Base-by-base conservation (phyloP, 2,329 filamentous ascomycete genomes). In the Tolypocladium amazonense region DNA sequence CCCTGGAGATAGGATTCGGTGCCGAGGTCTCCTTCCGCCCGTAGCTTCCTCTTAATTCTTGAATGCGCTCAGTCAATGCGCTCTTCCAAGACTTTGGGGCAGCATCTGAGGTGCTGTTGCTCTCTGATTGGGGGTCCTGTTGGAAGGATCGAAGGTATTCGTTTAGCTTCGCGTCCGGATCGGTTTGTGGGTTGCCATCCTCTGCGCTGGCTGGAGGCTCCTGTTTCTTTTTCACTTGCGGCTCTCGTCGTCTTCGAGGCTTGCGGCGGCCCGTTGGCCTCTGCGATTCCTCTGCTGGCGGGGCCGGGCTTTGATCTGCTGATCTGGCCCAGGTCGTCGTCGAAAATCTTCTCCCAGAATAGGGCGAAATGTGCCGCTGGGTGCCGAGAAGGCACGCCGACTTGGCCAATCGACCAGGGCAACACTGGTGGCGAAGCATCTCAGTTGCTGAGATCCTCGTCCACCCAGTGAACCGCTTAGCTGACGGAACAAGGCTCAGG, bases 401-500 rank as follows among this genome's bases (percentile, higher is more conserved):
- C 33, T 56, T 62, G 60, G 60, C 60, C 63, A 63, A 58, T 41
- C 54, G 61, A 59, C 65, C 64, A 56, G 58, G 58, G 35, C 62
- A 57, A 45, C 64, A 63, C 56, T 63, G 60, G 35, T 63, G 50
- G 57, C 70, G 70, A 66, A 73, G 68, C 71, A 73, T 73, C 58
- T 65, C 59, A 56, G 45, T 30, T 56, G 54, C 47, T 62, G 62
- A 50, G 57, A 55, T 27, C 45, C 53, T 33, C 30, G 25, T 52
- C 53, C 35, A 30, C 25, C n/a, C 35, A 33, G 37, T 35, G 25
- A 8, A 27, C 37, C 18, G 39, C 8, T 30, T 35, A 35, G n/a
- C 3, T 37, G n/a, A n/a, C 50, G n/a, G 27, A 4, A n/a, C 30
- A 33, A n/a, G 20, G 47, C 20, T 53, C 50, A 35, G 30, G 50